A percentile compares a stretch with the other conserved stretches of the same genome.
These are phyloP conservation scores for Helichrysum umbraculigerum DNA, from an alignment of 129 eudicot genomes.

Conservation along the genomic window DNA sequence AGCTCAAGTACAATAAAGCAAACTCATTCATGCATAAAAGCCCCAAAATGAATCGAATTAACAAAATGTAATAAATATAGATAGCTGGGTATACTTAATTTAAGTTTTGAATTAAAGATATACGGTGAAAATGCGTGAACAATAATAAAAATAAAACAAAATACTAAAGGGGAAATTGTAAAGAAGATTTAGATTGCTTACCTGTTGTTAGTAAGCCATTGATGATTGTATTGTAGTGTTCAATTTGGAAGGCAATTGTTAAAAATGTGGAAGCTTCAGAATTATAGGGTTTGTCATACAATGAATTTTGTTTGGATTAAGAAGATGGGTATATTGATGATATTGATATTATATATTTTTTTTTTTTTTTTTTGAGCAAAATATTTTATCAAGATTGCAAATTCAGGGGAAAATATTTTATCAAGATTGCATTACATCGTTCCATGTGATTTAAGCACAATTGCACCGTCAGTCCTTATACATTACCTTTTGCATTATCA, in stretches of 20 bases:
- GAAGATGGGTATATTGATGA: not conserved
- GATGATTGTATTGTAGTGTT: not conserved
- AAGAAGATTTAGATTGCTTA: slow-evolving; percentile 1
- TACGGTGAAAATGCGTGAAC: not conserved
- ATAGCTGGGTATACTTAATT: not conserved
- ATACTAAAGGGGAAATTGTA: not conserved
- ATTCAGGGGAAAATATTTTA: too few relatives aligned
- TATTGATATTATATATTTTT: not conserved
- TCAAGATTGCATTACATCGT: too few relatives aligned
- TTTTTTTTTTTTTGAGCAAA: too few relatives aligned
- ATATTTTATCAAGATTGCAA: too few relatives aligned
- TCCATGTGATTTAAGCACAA: too few relatives aligned
- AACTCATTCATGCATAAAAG: not conserved
- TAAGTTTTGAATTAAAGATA: not conserved
- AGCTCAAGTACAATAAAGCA: not conserved
- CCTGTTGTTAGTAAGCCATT: slow-evolving; percentile 29
- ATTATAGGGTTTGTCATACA: slow-evolving; percentile 26
- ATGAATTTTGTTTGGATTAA: slow-evolving; percentile 5
- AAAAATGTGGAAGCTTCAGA: not conserved
- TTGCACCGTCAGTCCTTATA: too few relatives aligned
- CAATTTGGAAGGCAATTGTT: slow-evolving; percentile 6
- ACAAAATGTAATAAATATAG: not conserved
- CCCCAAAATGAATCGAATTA: not conserved
- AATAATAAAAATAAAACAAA: not conserved
- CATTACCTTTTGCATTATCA: too few relatives aligned